Base-by-base conservation (phyloP, 768 basidiomycete species). In the Rhizopogon sp. region DNA sequence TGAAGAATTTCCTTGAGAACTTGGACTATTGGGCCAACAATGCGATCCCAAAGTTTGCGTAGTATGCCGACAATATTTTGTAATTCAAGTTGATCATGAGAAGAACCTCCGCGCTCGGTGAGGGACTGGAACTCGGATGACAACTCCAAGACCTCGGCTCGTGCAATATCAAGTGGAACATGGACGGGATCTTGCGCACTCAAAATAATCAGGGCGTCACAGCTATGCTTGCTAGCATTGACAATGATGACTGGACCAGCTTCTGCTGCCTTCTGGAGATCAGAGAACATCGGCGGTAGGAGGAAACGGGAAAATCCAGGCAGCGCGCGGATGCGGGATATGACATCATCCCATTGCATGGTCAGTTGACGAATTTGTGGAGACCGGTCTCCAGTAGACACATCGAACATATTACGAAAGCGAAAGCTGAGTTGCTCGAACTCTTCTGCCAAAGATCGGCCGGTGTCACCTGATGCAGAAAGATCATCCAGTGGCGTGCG, bases 401-500 rank as follows among this genome's bases (percentile, higher is more conserved):
- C 14, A 57, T 43, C 20, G 42, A 41, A 11, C 49, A 56, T 9
- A 9, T 13, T 13, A n/a, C 49, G 49, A 13, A 50, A n/a, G 20
- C 25, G 17, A 50, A 41, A 50, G 51, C 58, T 61, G n/a, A 64
- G 35, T 2, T 52, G 57, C 43, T 70, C 65, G 50, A 71, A 67
- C 8, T 59, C 59, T 16, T 57, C 59, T 0, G 68, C 70, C 41
- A 71, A 51, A 6, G 20, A 17, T 14, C 31, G 43, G 10, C 66
- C 66, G 5, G 20, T 43, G 0, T 55, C 55, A 16, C 64, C 41
- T 6, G 56, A 16, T 0, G 52, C 57, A 5, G 62, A 63, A 10
- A 70, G 41, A 0, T 22, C 55, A 2, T 70, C 67, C 9, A 70
- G 56, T 7, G 69, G 63, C 5, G 60, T 67, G 14, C 61, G 63